Evolutionary conservation across 495 filamentous ascomycete species (phyloP).

Genomic region (Annulohypoxylon nitens): DNA sequence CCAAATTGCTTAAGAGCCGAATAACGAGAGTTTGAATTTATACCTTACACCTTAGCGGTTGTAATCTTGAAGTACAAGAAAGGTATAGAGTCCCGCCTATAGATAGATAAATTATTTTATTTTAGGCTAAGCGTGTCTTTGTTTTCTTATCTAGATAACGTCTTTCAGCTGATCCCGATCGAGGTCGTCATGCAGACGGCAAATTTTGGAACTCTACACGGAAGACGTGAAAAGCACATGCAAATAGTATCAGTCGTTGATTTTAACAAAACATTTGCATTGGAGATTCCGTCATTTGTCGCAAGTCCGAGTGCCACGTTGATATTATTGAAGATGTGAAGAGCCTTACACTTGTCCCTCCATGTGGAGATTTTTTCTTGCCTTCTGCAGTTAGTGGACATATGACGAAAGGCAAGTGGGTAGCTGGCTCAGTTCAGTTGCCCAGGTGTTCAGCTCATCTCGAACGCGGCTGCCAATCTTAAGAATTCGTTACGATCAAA

Average conservation of each 20-base stretch:
- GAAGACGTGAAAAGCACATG: neutral
- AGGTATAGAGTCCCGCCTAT: too few relatives aligned
- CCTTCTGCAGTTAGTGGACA: neutral
- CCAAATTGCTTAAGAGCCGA: too few relatives aligned
- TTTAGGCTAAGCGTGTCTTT: neutral
- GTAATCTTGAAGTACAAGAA: too few relatives aligned
- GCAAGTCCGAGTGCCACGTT: neutral
- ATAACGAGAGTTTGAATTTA: too few relatives aligned
- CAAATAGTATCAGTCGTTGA: neutral
- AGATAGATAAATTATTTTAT: neutral
- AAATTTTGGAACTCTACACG: neutral
- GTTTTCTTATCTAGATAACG: neutral
- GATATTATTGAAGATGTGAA: slow-evolving; percentile 5
- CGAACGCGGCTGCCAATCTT: neutral
- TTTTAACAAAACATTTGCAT: neutral
- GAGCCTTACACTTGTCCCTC: neutral
- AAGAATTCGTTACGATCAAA: neutral
- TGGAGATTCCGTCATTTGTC: neutral
- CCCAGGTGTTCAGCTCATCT: slow-evolving; percentile 3
- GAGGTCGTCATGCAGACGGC: neutral
- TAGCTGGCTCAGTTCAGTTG: slow-evolving; percentile 5
- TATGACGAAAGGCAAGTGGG: slow-evolving; percentile 30
- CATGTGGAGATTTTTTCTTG: neutral
- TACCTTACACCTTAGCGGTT: too few relatives aligned
- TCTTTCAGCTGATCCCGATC: neutral